Conservation (phyloP, 495 filamentous ascomycete species). For the Glonium stellatum region DNA sequence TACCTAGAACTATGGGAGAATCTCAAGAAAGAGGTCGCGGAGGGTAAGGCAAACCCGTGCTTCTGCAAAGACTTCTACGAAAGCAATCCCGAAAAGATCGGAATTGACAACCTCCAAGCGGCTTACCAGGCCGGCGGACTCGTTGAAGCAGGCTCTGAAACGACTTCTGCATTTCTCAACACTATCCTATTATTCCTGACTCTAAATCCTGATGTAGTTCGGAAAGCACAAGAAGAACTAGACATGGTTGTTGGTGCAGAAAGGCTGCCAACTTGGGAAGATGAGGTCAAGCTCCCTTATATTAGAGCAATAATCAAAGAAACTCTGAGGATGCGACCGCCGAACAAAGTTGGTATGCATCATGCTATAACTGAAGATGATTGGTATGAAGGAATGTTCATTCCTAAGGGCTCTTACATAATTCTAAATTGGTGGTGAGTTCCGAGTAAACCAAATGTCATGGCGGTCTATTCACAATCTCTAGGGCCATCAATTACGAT, state of each 20-base stretch:
- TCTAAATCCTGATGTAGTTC: conserved; percentile 6
- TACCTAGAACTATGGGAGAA: conserved; percentile 11
- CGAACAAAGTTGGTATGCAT: too few relatives aligned
- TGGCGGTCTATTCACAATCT: too few relatives aligned
- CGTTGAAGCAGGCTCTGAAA: conserved; percentile 26
- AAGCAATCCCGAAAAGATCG: too few relatives aligned
- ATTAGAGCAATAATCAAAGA: conserved; percentile 17
- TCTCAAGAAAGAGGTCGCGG: neutral
- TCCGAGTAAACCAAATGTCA: too few relatives aligned
- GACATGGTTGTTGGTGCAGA: conserved; percentile 9
- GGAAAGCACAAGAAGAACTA: conserved; percentile 18
- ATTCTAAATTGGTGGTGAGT: too few relatives aligned
- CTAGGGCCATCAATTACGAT: conserved; percentile 27
- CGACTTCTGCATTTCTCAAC: conserved; percentile 22
- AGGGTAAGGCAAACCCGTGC: conserved; percentile 4
- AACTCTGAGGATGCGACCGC: conserved; percentile 14
- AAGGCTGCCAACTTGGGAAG: conserved; percentile 3
- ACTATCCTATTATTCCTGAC: conserved; percentile 20
- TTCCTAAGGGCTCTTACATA: conserved; percentile 31
- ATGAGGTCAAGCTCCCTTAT: conserved; percentile 14
- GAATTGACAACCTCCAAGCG: too few relatives aligned
- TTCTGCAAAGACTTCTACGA: too few relatives aligned
- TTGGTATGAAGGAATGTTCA: conserved; percentile 14
- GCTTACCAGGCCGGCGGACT: too few relatives aligned
- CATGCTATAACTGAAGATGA: too few relatives aligned